Base-by-base conservation (phyloP, 2,329 filamentous ascomycete species). In the Monosporascus sp. region DNA sequence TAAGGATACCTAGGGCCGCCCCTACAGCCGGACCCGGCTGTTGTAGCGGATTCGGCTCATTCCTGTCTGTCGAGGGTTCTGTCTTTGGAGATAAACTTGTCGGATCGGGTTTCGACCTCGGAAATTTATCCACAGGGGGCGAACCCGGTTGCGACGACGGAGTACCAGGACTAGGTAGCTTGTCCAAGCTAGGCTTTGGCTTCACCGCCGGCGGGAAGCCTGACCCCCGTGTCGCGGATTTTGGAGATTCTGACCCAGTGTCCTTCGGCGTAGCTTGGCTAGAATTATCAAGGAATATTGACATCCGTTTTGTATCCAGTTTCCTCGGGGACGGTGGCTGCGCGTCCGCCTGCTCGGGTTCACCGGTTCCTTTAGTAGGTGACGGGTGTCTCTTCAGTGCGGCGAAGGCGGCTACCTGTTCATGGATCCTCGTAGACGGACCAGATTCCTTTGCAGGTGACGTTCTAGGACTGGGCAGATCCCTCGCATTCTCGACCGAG, bases 301-400 rank as follows among this genome's bases (percentile, higher is more conserved):
- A 85, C 69, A 84, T 77, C 51, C 82, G 74, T 66, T 81, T 85
- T 65, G 78, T 67, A 59, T 84, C 77, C 20, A 85, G 69, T 61
- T 85, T 84, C 54, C 73, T 76, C 1, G 84, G 83, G 17, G 83
- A 83, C 3, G 75, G 65, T 4, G 80, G 72, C 55, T 77, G 74
- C 1, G 76, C 71, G 16, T 56, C 60, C 1, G 64, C 64, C 26
- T 70, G 69, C 44, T 62, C 56, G 7, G 60, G 53, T 37, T 65
- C 64, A 9, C 68, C 62, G 2, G 53, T 55, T n/a, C 57, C 53
- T 51, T 70, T 66, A 2, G 60, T 64, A 7, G 61, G 61, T 9
- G 59, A 63, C 36, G 53, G 53, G 46, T 61, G 55, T 56, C 45
- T 69, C 60, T 47, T 65, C 59, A 64, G 61, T 3, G 60, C 58